These are phyloP conservation scores for Aureobasidium lini DNA, from an alignment of 2,329 filamentous ascomycete genomes.

Conservation along the genomic window DNA sequence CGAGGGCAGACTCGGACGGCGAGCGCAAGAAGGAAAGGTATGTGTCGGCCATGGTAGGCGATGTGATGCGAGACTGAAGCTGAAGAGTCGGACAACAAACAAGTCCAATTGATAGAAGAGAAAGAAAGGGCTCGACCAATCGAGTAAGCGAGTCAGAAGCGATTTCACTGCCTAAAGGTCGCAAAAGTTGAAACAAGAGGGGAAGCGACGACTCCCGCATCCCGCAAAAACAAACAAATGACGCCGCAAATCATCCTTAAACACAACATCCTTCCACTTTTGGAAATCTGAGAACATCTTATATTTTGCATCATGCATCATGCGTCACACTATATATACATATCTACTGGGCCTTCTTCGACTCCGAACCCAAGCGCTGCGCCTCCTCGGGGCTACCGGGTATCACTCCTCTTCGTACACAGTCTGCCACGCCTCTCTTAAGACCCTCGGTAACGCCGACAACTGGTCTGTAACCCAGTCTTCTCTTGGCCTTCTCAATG, in stretches of 20 bases:
- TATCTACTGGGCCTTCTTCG: conserved; percentile 16
- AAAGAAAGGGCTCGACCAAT: neutral
- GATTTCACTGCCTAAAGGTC: neutral
- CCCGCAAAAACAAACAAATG: neutral
- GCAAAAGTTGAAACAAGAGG: conserved; percentile 5
- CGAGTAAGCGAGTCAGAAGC: neutral
- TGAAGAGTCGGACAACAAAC: neutral
- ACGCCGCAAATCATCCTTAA: neutral
- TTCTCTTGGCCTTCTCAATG: conserved; percentile 64
- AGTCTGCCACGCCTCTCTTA: conserved; percentile 37
- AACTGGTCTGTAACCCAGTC: conserved; percentile 62
- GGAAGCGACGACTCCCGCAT: neutral
- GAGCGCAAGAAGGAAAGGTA: conserved; percentile 41
- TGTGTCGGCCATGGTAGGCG: conserved; percentile 30
- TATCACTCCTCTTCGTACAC: conserved; percentile 29
- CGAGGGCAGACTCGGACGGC: conserved; percentile 36
- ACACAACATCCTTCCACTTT: neutral
- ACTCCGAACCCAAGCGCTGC: conserved; percentile 15
- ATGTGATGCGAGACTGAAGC: neutral
- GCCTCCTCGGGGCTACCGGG: conserved; percentile 27
- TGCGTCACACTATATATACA: neutral
- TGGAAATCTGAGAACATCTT: neutral
- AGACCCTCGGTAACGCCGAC: conserved; percentile 59
- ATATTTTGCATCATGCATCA: neutral
- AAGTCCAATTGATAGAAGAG: neutral